Conservation (phyloP, 1,284 basidiomycete genomes). For the Boletus calvinii region DNA sequence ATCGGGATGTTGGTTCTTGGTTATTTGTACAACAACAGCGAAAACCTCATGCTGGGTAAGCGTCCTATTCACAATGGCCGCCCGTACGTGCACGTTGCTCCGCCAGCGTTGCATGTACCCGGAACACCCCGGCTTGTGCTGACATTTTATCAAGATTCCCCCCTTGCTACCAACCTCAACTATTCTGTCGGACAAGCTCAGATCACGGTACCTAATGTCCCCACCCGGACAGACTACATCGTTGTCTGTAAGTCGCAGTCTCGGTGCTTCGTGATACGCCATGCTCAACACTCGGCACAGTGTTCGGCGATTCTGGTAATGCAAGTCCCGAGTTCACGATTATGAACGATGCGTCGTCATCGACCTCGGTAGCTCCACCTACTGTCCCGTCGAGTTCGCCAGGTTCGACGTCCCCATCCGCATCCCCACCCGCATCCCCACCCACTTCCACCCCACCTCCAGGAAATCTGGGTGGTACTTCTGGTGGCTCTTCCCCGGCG, state of each 20-base stretch:
- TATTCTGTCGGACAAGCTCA: slow-evolving; percentile 49
- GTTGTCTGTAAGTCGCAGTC: slow-evolving; percentile 42
- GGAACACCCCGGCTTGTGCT: slow-evolving; percentile 9
- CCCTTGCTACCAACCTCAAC: slow-evolving; percentile 56
- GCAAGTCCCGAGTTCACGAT: slow-evolving; percentile 46
- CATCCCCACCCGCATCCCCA: slow-evolving; percentile 9
- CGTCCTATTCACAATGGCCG: slow-evolving; percentile 2
- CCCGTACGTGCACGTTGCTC: neutral
- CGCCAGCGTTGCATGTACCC: neutral
- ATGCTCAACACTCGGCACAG: slow-evolving; percentile 20
- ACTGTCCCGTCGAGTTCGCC: slow-evolving; percentile 9
- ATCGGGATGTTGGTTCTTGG: slow-evolving; percentile 55
- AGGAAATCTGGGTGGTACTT: neutral
- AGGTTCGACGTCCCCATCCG: slow-evolving; percentile 7
- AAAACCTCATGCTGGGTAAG: slow-evolving; percentile 57
- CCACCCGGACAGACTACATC: slow-evolving; percentile 42
- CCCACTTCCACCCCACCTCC: slow-evolving; percentile 2
- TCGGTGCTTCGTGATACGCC: neutral
- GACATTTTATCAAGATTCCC: slow-evolving; percentile 39
- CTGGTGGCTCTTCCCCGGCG: neutral
- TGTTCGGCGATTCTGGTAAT: slow-evolving; percentile 46
- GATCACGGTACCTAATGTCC: slow-evolving; percentile 58
- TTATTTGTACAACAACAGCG: slow-evolving; percentile 44
- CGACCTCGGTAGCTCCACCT: slow-evolving; percentile 13
- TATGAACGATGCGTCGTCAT: slow-evolving; percentile 24